phyloP scores from a whole-genome alignment of 2,329 filamentous ascomycete genomes.

The Tolypocladium tundrense region DNA sequence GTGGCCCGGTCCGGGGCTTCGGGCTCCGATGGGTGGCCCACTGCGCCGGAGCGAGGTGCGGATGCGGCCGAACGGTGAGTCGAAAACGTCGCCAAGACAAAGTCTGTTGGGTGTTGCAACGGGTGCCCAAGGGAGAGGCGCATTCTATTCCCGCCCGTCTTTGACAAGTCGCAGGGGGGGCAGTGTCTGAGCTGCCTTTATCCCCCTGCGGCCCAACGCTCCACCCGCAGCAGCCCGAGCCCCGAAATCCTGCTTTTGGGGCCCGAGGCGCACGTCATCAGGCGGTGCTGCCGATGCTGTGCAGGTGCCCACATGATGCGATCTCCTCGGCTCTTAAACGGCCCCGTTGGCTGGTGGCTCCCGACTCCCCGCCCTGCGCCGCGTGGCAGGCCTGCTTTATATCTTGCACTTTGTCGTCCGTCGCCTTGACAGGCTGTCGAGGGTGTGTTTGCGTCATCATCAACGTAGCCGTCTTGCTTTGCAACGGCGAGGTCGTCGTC shows the following conservation, averaged over 20 bases:
- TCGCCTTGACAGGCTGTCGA: neutral
- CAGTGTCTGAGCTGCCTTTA: too few relatives aligned
- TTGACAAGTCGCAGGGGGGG: neutral
- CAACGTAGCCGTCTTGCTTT: neutral
- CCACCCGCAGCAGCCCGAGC: neutral
- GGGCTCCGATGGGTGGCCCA: neutral
- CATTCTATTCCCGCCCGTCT: neutral
- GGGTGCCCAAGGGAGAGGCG: neutral
- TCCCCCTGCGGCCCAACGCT: neutral
- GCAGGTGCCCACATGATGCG: constrained; percentile 1
- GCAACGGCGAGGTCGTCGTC: neutral
- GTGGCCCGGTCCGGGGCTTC: neutral
- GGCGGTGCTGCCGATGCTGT: neutral
- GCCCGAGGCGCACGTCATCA: neutral
- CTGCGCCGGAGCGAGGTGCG: neutral
- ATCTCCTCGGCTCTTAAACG: neutral
- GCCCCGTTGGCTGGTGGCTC: neutral
- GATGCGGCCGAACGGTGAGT: neutral
- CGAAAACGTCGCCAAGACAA: neutral
- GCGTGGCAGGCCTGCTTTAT: neutral
- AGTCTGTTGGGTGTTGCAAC: neutral
- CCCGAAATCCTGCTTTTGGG: neutral
- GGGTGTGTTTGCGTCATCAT: neutral
- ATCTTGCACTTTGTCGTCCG: neutral
- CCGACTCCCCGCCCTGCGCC: neutral